phyloP scores from a whole-genome alignment of 2,329 filamentous ascomycete species.

The Fusarium robinianum region DNA sequence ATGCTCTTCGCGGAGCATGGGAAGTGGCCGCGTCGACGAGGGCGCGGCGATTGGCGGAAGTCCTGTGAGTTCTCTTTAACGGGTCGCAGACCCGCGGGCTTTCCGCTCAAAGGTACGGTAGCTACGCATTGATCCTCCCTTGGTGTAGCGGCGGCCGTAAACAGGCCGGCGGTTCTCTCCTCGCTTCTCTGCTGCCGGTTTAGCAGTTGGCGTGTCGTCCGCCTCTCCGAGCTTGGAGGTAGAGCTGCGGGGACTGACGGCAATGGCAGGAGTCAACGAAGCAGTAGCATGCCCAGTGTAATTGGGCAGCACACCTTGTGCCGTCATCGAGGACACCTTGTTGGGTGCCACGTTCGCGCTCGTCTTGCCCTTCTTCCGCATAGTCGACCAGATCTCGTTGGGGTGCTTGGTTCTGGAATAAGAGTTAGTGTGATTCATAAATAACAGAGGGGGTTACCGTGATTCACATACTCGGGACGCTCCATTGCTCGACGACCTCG shows the following conservation, averaged over 20 bases:
- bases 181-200: constrained; percentile 41
- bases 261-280: constrained; percentile 51
- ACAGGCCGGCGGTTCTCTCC: constrained; percentile 52
- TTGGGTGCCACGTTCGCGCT: constrained; percentile 52
- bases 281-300: constrained; percentile 58
- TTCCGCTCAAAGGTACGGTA: constrained; percentile 22
- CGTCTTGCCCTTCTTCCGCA: constrained; percentile 57
- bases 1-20: constrained; percentile 33
- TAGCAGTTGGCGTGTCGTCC: constrained; percentile 25
- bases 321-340: constrained; percentile 57
- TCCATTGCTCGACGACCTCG: constrained; percentile 42
- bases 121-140: constrained; percentile 22
- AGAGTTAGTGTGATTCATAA: constrained; percentile 17
- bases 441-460: not conserved
- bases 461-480: constrained; percentile 39
- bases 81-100: constrained; percentile 18
- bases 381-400: constrained; percentile 53
- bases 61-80: too few species aligned
- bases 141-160: too few species aligned
- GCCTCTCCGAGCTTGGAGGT: constrained; percentile 35
- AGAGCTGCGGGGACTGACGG: constrained; percentile 39
- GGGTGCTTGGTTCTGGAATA: constrained; percentile 45
- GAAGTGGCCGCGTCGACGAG: constrained; percentile 6
- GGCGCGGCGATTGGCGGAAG: not conserved
- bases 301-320: constrained; percentile 58